Base-by-base conservation (phyloP, 208 protist genomes). In the Polymyxa betae region DNA sequence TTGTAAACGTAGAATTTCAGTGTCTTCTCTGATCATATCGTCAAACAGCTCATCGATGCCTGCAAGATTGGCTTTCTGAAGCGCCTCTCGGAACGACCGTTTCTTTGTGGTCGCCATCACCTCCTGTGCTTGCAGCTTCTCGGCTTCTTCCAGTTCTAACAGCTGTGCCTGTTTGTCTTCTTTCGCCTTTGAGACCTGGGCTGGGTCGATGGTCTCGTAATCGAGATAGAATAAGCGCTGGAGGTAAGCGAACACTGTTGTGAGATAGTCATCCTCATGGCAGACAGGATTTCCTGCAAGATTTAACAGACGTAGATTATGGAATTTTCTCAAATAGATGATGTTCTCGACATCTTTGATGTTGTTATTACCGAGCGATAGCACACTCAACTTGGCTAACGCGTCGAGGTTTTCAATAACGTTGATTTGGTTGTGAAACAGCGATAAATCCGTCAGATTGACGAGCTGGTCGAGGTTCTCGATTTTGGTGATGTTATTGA, bases 361-460 rank as follows among this genome's bases (percentile, higher is more conserved):
- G n/a, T 92, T 82, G 93, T 98, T 98, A 41, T 97, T 94, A n/a
- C 97, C 97, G 0, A 98, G 45, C 88, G 96, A 97, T 54, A 98
- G 92, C 29, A 96, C 95, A 32, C 94, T 93, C 54, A 98, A 93
- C 91, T 95, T 94, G 20, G 77, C 91, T 66, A 97, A 92, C 20
- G 72, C 77, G 20, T 96, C 94, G 40, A 98, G 44, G 0, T 95
- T 95, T 29, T 95, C 91, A 20, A 98, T 46, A 0, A 90, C 88
- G 0, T 91, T 88, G 38, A 98, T 96, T 40, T 96, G 92, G 92
- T 98, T 98, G 35, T 94, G 91, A 91, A 95, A 96, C 38, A 98
- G 93, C 40, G 95, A 97, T 38, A 98, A 88, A 45, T 96, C 96
- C 44, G 95, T 95, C 45, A 98, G 94, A 16, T 97, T 94, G 10